Evolutionary conservation across 495 filamentous ascomycete species (phyloP), one percentile per base, ranked within the genome.

Genomic region (Podospora pseudopauciseta): DNA sequence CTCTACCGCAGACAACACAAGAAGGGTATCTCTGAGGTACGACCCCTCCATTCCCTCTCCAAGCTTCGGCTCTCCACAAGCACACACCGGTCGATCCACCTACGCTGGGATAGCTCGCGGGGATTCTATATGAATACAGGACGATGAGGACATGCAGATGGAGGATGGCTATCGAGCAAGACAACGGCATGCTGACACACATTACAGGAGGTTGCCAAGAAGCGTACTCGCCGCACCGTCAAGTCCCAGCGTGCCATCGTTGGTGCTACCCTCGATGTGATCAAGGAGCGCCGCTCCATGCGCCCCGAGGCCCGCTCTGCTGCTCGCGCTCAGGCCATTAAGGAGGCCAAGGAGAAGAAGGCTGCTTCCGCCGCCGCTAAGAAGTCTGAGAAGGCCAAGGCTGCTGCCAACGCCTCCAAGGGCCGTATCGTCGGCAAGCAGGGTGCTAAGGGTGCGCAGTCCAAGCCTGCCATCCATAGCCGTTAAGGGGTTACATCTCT

Each of bases 1-100:
- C 92, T 99, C 68, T 99, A 88, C 90, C 89, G 95, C 83, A 90
- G 94, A 83, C 93, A 96, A 86, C 94, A 97, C 89, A 94, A 92
- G 88, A 99, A 99, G 92, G 95, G 95, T 90, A 94, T 98, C 86
- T 95, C 94, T 87, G 95, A 99, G 92, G 95, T 98, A 88, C 84
- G 90, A 30, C 15, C 26, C n/a, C 20, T 60, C 64, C 53, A 34
- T 56, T 16, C 39, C 13, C 64, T 53, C n/a, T 13, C 61, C 65
- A 15, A 62, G 56, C 7, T 27, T 58, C 27, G 44, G 34, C 62
- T 55, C 59, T 32, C 63, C 64, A 44, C 20, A 44, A 7, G 32
- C 62, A 63, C 13, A n/a, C 61, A 44, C 20, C 60, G 59, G 34
- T 61, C 59, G 59, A 61, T 61, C 59, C 26, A 28, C 26, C 4